Percentiles rank a stretch among this genome's conserved stretches.
phyloP scores from a whole-genome alignment of 345 rosid genomes.

The Rhodamnia argentea region DNA sequence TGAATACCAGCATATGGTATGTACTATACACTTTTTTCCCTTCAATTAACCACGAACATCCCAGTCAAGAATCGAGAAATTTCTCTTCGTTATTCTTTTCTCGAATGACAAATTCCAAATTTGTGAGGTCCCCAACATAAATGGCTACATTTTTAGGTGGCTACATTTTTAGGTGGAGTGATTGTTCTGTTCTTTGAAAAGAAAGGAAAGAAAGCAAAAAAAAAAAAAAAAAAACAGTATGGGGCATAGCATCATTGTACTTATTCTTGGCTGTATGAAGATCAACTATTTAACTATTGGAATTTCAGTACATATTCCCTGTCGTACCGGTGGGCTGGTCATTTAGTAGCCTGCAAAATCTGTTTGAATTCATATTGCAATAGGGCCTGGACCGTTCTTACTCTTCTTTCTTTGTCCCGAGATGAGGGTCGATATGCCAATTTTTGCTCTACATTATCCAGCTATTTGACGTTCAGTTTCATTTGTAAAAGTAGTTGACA shows the following conservation, averaged over 20 bases:
- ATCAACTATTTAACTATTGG: background rate
- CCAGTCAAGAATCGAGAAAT: too few relatives aligned
- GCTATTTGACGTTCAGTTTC: background rate
- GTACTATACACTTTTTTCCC: background rate
- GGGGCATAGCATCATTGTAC: background rate
- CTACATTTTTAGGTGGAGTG: background rate
- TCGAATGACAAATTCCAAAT: background rate
- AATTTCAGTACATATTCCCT: background rate
- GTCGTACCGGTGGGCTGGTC: background rate
- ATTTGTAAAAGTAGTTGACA: constrained; percentile 3
- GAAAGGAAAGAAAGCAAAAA: background rate
- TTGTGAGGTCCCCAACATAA: background rate
- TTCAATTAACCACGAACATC: background rate
- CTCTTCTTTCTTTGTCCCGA: background rate
- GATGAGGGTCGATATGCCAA: background rate
- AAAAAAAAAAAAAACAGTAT: background rate
- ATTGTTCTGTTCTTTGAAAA: background rate
- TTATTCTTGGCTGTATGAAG: background rate
- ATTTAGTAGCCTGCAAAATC: constrained; percentile 3
- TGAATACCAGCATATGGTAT: background rate
- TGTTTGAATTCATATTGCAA: background rate
- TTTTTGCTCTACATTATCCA: background rate
- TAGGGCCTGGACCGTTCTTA: background rate
- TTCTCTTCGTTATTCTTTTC: too few relatives aligned
- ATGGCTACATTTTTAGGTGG: background rate